These are phyloP conservation scores for Ceratopteris richardii DNA, from an alignment of 75 land plant genomes.

Conservation along the genomic window DNA sequence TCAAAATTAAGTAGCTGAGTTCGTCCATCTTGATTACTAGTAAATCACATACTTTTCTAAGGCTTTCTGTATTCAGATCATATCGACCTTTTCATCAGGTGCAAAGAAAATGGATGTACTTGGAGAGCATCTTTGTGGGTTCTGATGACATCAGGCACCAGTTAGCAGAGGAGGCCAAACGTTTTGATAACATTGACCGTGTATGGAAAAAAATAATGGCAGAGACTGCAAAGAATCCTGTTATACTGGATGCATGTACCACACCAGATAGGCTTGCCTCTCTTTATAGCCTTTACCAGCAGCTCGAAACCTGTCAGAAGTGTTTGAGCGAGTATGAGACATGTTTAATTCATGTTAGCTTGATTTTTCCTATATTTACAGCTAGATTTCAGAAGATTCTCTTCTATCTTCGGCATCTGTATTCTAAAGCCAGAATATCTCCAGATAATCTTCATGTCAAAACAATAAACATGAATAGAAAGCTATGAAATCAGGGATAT, in stretches of 20 bases:
- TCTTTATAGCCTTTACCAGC: constrained; percentile 16
- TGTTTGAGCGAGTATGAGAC: constrained; percentile 27
- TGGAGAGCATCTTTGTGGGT: constrained; percentile 29
- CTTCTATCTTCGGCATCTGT: no score
- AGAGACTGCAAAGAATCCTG: constrained; percentile 23
- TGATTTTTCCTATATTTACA: neutral
- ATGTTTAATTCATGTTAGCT: neutral
- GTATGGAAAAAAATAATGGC: constrained; percentile 33
- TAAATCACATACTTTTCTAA: no score
- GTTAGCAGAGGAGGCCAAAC: constrained; percentile 27
- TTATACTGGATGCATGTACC: constrained; percentile 28
- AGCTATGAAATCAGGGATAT: no score
- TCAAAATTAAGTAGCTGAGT: no score
- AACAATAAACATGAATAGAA: no score
- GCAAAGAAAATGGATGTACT: constrained; percentile 38
- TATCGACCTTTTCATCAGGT: constrained; percentile 6
- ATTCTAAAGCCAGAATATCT: no score
- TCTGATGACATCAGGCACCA: constrained; percentile 35
- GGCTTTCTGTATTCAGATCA: no score
- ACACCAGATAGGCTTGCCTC: constrained; percentile 24
- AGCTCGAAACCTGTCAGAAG: constrained; percentile 33
- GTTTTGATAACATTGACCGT: constrained; percentile 28
- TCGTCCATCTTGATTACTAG: no score
- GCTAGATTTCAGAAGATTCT: neutral
- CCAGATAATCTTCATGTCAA: no score